Percentiles rank a stretch among this genome's conserved stretches.
These are phyloP conservation scores for Metschnikowia sp. DNA, from an alignment of 805 yeast species.

Conservation along the genomic window DNA sequence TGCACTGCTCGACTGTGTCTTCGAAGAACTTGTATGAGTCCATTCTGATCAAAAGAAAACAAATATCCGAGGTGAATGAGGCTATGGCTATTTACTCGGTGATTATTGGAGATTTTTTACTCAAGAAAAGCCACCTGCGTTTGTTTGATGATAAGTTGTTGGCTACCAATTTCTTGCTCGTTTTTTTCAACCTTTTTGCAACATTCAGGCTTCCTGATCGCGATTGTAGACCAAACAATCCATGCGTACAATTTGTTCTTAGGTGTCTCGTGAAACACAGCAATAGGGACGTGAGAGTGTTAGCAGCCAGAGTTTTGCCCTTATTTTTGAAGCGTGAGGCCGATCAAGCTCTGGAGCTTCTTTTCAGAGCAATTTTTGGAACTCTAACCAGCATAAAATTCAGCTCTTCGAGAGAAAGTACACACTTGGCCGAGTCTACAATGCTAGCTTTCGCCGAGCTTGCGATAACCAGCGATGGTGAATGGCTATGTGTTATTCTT, in stretches of 20 bases:
- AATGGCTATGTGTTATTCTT: constrained; percentile 61
- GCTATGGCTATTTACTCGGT: constrained; percentile 24
- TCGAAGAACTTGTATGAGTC: constrained; percentile 23
- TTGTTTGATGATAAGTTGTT: constrained; percentile 23
- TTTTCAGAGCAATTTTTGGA: constrained; percentile 43
- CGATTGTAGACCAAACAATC: constrained; percentile 19
- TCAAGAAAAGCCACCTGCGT: constrained; percentile 3
- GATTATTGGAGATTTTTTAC: constrained; percentile 21
- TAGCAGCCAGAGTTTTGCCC: constrained; percentile 53
- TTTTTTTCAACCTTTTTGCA: constrained; percentile 48
- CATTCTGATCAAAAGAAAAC: constrained; percentile 23
- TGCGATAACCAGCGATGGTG: constrained; percentile 61
- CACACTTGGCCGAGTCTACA: constrained; percentile 55
- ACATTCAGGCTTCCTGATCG: constrained; percentile 50
- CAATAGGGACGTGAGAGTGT: constrained; percentile 54
- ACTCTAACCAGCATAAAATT: constrained; percentile 42
- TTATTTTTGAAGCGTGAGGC: constrained; percentile 41
- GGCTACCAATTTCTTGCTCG: constrained; percentile 42
- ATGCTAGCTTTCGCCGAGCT: constrained; percentile 62
- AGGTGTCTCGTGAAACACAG: constrained; percentile 34
- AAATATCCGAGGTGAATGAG: constrained; percentile 21
- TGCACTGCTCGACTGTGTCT: constrained; percentile 33
- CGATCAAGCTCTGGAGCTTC: constrained; percentile 37
- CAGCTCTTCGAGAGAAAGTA: constrained; percentile 21
- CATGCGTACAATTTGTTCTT: constrained; percentile 40